These are phyloP conservation scores for Tricholoma sp. DNA, from an alignment of 768 basidiomycete genomes.

Conservation along the genomic window DNA sequence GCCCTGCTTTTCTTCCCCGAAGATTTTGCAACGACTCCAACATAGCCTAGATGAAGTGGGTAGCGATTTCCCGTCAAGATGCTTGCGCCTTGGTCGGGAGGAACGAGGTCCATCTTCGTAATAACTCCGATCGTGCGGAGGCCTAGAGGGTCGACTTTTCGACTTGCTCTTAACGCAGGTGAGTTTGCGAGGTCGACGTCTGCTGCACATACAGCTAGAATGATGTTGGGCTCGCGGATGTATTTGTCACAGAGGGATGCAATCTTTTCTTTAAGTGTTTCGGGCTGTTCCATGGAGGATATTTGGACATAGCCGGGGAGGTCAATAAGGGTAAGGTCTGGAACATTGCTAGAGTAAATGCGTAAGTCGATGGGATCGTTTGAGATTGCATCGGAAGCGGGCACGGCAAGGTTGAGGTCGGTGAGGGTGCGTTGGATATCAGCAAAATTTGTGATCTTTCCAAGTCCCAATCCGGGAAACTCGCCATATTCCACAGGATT, in stretches of 20 bases:
- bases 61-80: conserved; percentile 90
- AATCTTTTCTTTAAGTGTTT: conserved; percentile 91
- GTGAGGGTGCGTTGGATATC: conserved; percentile 89
- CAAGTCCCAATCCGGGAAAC: conserved; percentile 86
- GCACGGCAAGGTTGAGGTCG: conserved; percentile 92
- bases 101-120: conserved; percentile 98
- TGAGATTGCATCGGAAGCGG: conserved; percentile 86
- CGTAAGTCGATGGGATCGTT: conserved; percentile 95
- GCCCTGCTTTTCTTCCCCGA: conserved; percentile 49
- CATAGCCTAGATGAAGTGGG: conserved; percentile 95
- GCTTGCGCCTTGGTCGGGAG: conserved; percentile 72
- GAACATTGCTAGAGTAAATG: conserved; percentile 93
- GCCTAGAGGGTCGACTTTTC: conserved; percentile 92
- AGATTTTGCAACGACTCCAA: conserved; percentile 91
- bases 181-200: conserved; percentile 99
- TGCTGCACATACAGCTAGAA: conserved; percentile 97
- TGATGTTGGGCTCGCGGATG: conserved; percentile 99
- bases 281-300: conserved; percentile 92
- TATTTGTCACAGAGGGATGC: conserved; percentile 87
- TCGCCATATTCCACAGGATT: conserved; percentile 81
- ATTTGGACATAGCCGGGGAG: conserved; percentile 97
- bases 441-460: conserved; percentile 88
- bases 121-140: conserved; percentile 95
- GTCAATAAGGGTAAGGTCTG: conserved; percentile 96
- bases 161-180: conserved; percentile 88